These are phyloP conservation scores for Debaryomyces fabryi DNA, from an alignment of 1,139 yeast genomes.

Conservation along the genomic window DNA sequence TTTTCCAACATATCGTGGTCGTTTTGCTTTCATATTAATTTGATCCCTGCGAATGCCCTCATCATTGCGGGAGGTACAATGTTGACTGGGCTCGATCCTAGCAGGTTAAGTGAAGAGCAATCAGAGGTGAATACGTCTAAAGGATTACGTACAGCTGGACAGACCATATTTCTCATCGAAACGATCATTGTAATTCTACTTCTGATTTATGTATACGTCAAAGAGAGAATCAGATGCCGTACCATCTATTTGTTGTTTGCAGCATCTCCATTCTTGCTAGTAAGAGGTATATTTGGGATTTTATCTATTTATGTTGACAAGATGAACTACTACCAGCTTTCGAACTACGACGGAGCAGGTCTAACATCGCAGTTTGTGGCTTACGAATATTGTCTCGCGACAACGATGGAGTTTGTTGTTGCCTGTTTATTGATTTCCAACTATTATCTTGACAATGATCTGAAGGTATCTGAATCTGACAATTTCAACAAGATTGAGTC, in stretches of 20 bases:
- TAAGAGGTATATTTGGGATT: conserved; percentile 39
- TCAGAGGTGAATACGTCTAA: conserved; percentile 24
- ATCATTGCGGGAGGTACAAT: conserved; percentile 38
- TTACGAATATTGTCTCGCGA: conserved; percentile 38
- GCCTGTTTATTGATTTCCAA: conserved; percentile 25
- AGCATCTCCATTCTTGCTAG: conserved; percentile 28
- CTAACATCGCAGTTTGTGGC: conserved; percentile 25
- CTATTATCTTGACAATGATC: conserved; percentile 13
- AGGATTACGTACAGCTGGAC: conserved; percentile 37
- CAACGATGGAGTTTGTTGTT: conserved; percentile 40
- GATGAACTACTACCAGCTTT: conserved; percentile 34
- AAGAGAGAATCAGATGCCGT: conserved; percentile 22
- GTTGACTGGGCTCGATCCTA: conserved; percentile 26
- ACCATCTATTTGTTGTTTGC: conserved; percentile 23
- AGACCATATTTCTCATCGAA: conserved; percentile 30
- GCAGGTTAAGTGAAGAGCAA: conserved; percentile 15
- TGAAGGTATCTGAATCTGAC: not conserved
- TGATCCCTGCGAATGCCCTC: conserved; percentile 38
- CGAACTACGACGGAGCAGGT: conserved; percentile 28
- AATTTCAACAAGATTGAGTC: not conserved
- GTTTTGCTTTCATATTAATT: conserved; percentile 24
- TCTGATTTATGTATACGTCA: conserved; percentile 21
- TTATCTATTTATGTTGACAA: conserved; percentile 29
- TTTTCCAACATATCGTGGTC: conserved; percentile 6
- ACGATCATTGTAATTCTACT: conserved; percentile 22